Conservation (phyloP, 2,329 filamentous ascomycete genomes). For the Botrytis medusae region DNA sequence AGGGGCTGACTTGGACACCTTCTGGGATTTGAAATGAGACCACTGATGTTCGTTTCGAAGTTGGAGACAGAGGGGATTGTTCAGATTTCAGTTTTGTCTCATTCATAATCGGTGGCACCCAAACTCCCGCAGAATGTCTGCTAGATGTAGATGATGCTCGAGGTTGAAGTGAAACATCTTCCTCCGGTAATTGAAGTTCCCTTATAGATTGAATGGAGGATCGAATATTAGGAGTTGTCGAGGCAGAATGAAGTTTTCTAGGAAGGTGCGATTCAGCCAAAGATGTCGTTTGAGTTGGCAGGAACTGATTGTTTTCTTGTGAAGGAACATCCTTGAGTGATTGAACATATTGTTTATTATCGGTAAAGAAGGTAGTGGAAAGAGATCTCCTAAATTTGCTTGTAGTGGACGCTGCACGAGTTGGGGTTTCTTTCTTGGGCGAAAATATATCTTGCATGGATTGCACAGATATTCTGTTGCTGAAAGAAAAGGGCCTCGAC, state of each 20-base stretch:
- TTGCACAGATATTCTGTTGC: not conserved
- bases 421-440: not conserved
- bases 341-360: not conserved
- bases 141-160: slow-evolving; percentile 4
- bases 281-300: not conserved
- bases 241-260: not conserved
- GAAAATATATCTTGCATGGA: not conserved
- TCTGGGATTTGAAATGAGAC: slow-evolving; percentile 15
- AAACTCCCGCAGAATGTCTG: not conserved
- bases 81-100: not conserved
- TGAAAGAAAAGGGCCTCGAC: not conserved
- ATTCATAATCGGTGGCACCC: not conserved
- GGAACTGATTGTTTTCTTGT: not conserved
- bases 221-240: not conserved
- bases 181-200: not conserved
- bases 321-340: not conserved
- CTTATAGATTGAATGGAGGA: slow-evolving; percentile 1
- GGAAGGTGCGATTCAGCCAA: not conserved
- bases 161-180: not conserved
- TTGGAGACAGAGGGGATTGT: not conserved
- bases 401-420: slow-evolving; percentile 1
- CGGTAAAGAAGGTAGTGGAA: not conserved
- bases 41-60: slow-evolving; percentile 6
- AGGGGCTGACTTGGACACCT: not conserved
- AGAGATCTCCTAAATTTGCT: slow-evolving; percentile 7